Conservation (phyloP, 2,329 filamentous ascomycete genomes). For the Rosellinia necatrix region DNA sequence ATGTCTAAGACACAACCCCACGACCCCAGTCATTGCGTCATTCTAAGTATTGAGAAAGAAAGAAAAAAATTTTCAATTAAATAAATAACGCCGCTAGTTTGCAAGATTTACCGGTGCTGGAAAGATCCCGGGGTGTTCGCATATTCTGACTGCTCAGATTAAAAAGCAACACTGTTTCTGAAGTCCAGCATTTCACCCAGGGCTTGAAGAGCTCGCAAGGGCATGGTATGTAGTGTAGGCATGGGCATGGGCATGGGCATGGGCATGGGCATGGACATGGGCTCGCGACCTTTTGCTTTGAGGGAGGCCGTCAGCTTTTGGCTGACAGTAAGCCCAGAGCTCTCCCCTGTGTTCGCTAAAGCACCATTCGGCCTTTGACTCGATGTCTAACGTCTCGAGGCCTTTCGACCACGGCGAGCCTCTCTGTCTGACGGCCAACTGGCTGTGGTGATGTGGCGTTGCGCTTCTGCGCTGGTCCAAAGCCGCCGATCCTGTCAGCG, state of each 20-base stretch:
- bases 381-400: neutral
- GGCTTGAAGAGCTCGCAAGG: too few species aligned
- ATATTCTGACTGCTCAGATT: too few species aligned
- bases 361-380: neutral
- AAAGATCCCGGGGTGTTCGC: too few species aligned
- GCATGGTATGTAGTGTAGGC: too few species aligned
- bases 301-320: neutral
- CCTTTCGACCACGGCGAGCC: neutral
- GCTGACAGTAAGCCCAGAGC: constrained; percentile 4
- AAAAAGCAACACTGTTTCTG: too few species aligned
- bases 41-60: too few species aligned
- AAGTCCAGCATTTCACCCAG: too few species aligned
- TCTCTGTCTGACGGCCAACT: neutral
- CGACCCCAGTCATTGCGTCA: neutral
- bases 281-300: neutral
- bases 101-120: too few species aligned
- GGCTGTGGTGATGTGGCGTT: neutral
- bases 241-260: neutral
- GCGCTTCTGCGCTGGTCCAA: neutral
- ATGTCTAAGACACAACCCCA: too few species aligned
- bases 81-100: too few species aligned
- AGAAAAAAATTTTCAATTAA: too few species aligned
- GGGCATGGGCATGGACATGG: neutral
- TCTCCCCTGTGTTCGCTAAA: too few species aligned
- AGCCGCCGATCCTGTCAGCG: neutral